A percentile compares a stretch with the other conserved stretches of the same genome.
phyloP scores from a whole-genome alignment of 257 asterid genomes.

The Mitragyna speciosa region DNA sequence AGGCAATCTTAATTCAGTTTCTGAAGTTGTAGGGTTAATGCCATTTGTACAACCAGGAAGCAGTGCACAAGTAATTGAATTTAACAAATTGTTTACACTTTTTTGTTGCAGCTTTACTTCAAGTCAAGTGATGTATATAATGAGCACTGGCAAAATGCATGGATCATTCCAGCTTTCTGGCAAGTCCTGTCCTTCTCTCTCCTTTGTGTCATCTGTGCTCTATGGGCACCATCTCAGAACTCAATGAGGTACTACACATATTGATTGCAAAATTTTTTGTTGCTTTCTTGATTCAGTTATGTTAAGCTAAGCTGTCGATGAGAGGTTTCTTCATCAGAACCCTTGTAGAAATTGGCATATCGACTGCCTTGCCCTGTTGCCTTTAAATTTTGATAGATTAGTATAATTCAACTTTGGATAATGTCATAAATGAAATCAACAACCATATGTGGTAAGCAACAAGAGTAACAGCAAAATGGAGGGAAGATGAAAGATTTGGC shows the following conservation, averaged over 20 bases:
- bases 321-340: not conserved
- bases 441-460: not conserved
- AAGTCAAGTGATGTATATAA: constrained; percentile 84
- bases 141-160: constrained; percentile 93
- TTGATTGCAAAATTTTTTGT: not conserved
- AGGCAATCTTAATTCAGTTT: not conserved
- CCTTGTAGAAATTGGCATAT: not conserved
- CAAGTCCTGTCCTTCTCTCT: constrained; percentile 87
- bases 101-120: constrained; percentile 74
- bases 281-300: not conserved
- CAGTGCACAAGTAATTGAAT: constrained; percentile 4
- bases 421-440: not conserved
- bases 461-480: not conserved
- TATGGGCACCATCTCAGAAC: constrained; percentile 96
- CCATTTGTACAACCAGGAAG: not conserved
- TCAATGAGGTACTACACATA: constrained; percentile 61
- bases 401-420: not conserved
- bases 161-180: constrained; percentile 99
- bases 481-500: not conserved
- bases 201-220: constrained; percentile 85
- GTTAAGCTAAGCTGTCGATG: not conserved
- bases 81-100: constrained; percentile 19
- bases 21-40: not conserved
- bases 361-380: not conserved
- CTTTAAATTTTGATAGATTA: not conserved